Percentiles rank a stretch among this genome's conserved stretches.
Conservation (phyloP, 768 basidiomycete genomes). For the Lentinula guzmanii region DNA sequence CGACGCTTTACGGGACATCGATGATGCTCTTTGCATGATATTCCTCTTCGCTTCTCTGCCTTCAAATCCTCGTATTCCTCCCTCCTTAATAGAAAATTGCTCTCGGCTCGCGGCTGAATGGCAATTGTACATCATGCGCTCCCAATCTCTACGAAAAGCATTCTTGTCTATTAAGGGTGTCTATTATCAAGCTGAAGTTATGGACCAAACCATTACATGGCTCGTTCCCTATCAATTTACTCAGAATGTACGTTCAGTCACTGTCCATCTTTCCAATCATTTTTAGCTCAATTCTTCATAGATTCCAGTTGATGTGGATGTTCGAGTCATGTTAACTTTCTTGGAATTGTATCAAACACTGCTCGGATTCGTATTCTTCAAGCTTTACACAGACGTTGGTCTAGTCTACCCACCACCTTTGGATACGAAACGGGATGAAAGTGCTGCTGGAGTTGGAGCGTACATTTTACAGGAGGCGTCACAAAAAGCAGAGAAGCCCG, state of each 20-base stretch:
- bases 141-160: slow-evolving; percentile 76
- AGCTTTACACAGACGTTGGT: slow-evolving; percentile 92
- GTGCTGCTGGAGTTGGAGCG: slow-evolving; percentile 83
- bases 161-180: slow-evolving; percentile 98
- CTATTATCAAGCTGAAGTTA: slow-evolving; percentile 94
- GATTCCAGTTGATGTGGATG: slow-evolving; percentile 94
- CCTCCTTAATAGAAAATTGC: slow-evolving; percentile 86
- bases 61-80: slow-evolving; percentile 74
- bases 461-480: slow-evolving; percentile 59
- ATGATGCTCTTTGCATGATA: slow-evolving; percentile 94
- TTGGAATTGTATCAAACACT: slow-evolving; percentile 96
- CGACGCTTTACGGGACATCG: slow-evolving; percentile 92
- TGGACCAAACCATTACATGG: slow-evolving; percentile 93
- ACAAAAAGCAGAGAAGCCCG: slow-evolving; percentile 35
- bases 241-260: slow-evolving; percentile 60
- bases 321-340: slow-evolving; percentile 97
- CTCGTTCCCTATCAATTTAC: slow-evolving; percentile 97
- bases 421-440: slow-evolving; percentile 77
- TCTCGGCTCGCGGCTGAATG: slow-evolving; percentile 88
- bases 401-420: slow-evolving; percentile 94
- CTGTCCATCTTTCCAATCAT: neutral
- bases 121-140: slow-evolving; percentile 94
- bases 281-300: slow-evolving; percentile 22
- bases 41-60: slow-evolving; percentile 91
- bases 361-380: slow-evolving; percentile 93